These are phyloP conservation scores for Umbilicaria muhlenbergii DNA, from an alignment of 495 filamentous ascomycete species.

Conservation along the genomic window DNA sequence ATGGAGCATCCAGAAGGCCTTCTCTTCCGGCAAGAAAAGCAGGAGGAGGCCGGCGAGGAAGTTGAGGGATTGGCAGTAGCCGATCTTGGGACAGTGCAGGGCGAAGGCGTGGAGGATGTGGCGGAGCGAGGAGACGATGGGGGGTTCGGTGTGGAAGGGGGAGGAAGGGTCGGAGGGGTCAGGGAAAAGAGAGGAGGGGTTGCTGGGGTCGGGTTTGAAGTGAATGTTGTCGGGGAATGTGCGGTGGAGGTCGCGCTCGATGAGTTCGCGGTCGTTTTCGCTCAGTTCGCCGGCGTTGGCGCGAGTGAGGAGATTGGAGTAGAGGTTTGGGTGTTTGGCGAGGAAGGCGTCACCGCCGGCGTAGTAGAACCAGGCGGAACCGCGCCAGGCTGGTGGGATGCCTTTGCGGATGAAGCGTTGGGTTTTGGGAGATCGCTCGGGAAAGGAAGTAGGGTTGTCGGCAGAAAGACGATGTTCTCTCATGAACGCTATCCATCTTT, in stretches of 20 bases:
- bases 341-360: constrained; percentile 73
- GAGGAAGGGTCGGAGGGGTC: constrained; percentile 15
- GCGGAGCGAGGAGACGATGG: constrained; percentile 65
- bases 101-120: constrained; percentile 82
- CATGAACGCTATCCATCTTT: constrained; percentile 70
- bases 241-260: constrained; percentile 86
- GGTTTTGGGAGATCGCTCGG: constrained; percentile 60
- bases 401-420: constrained; percentile 89
- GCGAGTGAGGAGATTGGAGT: constrained; percentile 48
- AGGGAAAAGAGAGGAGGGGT: background rate
- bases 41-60: constrained; percentile 94
- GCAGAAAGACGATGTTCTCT: constrained; percentile 59
- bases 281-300: constrained; percentile 46
- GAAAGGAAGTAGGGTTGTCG: constrained; percentile 60
- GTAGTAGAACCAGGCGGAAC: constrained; percentile 94
- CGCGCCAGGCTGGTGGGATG: constrained; percentile 85
- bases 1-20: constrained; percentile 86
- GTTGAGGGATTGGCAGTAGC: constrained; percentile 94
- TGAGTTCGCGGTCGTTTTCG: constrained; percentile 68
- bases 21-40: constrained; percentile 82
- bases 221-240: constrained; percentile 91
- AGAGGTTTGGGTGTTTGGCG: constrained; percentile 56
- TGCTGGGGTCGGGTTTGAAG: constrained; percentile 59
- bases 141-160: constrained; percentile 39
- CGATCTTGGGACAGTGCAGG: constrained; percentile 73